Evolutionary conservation across 768 basidiomycete species (phyloP).

Genomic region (Crucibulum laeve): DNA sequence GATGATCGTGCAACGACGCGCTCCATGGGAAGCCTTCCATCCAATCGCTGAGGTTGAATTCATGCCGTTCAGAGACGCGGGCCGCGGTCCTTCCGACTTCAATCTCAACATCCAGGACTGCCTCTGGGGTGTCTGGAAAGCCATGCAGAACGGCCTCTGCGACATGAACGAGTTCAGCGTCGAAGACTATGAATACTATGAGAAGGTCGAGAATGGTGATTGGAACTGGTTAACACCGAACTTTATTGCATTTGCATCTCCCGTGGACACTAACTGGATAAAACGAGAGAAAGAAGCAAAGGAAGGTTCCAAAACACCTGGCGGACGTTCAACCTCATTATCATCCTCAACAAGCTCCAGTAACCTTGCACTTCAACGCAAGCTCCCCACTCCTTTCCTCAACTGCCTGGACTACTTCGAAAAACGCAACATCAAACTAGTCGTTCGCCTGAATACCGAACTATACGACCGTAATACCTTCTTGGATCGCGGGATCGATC

Average conservation of each 20-base stretch:
- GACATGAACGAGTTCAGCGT: constrained; percentile 94
- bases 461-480: constrained; percentile 84
- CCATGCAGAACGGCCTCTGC: constrained; percentile 86
- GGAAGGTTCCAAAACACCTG: constrained; percentile 29
- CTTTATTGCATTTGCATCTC: constrained; percentile 93
- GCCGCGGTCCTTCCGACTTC: constrained; percentile 88
- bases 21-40: constrained; percentile 93
- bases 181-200: constrained; percentile 90
- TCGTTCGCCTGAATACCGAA: constrained; percentile 91
- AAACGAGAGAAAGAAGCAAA: constrained; percentile 69
- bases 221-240: constrained; percentile 95
- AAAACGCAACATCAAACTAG: constrained; percentile 80
- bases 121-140: constrained; percentile 84
- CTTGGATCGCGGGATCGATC: constrained; percentile 79
- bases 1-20: constrained; percentile 89
- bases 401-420: constrained; percentile 95
- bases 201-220: constrained; percentile 93
- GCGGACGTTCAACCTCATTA: constrained; percentile 15
- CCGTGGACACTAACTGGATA: constrained; percentile 77
- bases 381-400: constrained; percentile 73
- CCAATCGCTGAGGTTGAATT: constrained; percentile 91
- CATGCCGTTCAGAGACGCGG: constrained; percentile 95
- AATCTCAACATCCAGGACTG: constrained; percentile 92
- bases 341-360: constrained; percentile 26
- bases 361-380: constrained; percentile 67